These are phyloP conservation scores for Magnolia changhungtana DNA, from an alignment of 164 flowering plant genomes.

Conservation along the genomic window DNA sequence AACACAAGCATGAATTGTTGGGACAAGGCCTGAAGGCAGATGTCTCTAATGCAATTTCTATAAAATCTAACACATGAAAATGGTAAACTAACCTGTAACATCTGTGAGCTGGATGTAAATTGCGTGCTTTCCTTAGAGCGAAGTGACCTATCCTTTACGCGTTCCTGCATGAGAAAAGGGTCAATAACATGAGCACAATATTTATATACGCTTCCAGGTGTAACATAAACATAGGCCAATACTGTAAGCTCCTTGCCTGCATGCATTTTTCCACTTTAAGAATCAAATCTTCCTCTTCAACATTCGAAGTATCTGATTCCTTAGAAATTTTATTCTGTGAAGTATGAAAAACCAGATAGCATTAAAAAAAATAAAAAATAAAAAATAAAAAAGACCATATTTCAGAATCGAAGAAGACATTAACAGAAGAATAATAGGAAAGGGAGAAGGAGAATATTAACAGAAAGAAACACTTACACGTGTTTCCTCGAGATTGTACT, in stretches of 20 bases:
- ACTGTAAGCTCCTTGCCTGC: constrained; percentile 55
- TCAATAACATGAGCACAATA: not conserved
- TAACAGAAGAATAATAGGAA: not conserved
- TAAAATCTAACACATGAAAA: not conserved
- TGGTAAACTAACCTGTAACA: constrained; percentile 41
- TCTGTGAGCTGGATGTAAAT: constrained; percentile 37
- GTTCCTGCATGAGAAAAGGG: constrained; percentile 57
- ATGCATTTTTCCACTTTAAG: constrained; percentile 87
- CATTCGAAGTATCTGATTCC: constrained; percentile 58
- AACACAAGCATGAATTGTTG: not conserved
- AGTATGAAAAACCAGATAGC: constrained; percentile 6
- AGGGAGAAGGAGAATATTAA: not conserved
- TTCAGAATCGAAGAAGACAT: not conserved
- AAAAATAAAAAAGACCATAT: not conserved
- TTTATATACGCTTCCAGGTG: not conserved
- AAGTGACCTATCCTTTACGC: constrained; percentile 66
- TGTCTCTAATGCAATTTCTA: not conserved
- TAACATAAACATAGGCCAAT: constrained; percentile 2
- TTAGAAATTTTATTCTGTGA: constrained; percentile 65
- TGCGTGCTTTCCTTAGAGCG: constrained; percentile 42
- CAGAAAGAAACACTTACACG: constrained; percentile 54
- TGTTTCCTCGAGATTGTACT: constrained; percentile 87
- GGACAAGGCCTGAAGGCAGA: not conserved
- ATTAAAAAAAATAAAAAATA: not conserved
- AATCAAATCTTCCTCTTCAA: constrained; percentile 81